Percentiles rank a stretch among this genome's conserved stretches.
phyloP scores from a whole-genome alignment of 2,329 filamentous ascomycete species.

The Cercospora sojina region DNA sequence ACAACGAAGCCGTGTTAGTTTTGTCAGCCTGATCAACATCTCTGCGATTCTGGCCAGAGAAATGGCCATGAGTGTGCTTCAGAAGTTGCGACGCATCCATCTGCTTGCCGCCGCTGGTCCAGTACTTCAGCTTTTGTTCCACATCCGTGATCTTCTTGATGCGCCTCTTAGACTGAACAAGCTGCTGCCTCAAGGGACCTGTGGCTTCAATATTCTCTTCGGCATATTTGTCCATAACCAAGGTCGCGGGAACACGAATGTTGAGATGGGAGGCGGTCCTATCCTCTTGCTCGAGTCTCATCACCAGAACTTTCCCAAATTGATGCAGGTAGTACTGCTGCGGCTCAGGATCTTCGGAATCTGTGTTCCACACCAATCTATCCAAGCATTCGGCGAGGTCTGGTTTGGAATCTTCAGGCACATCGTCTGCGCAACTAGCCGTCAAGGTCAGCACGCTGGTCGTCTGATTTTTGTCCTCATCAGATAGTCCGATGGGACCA shows the following conservation, averaged over 20 bases:
- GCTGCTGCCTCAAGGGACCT: constrained; percentile 48
- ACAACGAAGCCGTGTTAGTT: constrained; percentile 24
- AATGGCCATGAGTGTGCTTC: constrained; percentile 35
- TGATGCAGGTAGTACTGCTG: constrained; percentile 42
- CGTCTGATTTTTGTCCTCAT: neutral
- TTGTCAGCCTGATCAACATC: constrained; percentile 27
- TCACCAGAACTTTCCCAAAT: constrained; percentile 56
- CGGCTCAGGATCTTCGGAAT: constrained; percentile 25
- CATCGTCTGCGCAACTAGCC: constrained; percentile 1
- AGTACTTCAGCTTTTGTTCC: constrained; percentile 40
- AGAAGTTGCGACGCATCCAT: constrained; percentile 43
- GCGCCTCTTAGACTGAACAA: constrained; percentile 35
- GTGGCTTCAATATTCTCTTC: constrained; percentile 51
- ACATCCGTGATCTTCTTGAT: constrained; percentile 38
- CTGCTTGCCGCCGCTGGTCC: constrained; percentile 31
- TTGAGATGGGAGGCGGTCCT: constrained; percentile 39
- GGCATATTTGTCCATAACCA: constrained; percentile 62
- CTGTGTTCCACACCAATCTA: constrained; percentile 35
- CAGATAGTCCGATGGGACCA: constrained; percentile 22
- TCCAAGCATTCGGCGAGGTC: constrained; percentile 34
- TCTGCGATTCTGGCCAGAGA: constrained; percentile 32
- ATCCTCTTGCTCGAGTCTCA: constrained; percentile 45
- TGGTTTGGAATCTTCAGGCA: constrained; percentile 8
- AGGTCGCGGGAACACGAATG: constrained; percentile 53
- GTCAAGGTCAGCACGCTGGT: constrained; percentile 2